These are phyloP conservation scores for Rostrohypoxylon terebratum DNA, from an alignment of 495 filamentous ascomycete genomes.

Conservation along the genomic window DNA sequence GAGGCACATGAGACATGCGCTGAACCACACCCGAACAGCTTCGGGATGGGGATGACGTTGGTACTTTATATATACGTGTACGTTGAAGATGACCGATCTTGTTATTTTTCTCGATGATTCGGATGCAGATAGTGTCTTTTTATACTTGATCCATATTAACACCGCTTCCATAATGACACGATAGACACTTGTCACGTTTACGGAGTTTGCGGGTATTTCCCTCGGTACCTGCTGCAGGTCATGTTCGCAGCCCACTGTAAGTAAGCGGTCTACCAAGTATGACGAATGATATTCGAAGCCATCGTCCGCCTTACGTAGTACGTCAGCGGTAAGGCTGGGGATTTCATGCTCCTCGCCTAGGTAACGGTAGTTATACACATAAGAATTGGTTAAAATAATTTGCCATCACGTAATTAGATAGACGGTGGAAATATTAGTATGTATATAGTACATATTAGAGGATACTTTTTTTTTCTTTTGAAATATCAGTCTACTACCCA, in stretches of 20 bases:
- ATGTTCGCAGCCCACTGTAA: conserved; percentile 2
- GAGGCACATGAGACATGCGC: conserved; percentile 9
- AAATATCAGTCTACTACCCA: too few relatives aligned
- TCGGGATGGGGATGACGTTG: not conserved
- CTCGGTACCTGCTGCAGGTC: conserved; percentile 2
- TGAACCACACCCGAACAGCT: not conserved
- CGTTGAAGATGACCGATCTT: not conserved
- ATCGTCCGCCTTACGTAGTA: not conserved
- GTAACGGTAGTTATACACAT: not conserved
- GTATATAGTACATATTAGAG: not conserved
- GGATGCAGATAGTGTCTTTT: not conserved
- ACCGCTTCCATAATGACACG: not conserved
- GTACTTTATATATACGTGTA: not conserved
- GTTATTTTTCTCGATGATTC: not conserved
- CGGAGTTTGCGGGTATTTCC: not conserved
- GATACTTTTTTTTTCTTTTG: not conserved
- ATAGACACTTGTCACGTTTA: not conserved
- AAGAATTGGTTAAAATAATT: not conserved
- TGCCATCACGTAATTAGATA: not conserved
- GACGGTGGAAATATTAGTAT: not conserved
- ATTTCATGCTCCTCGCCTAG: not conserved
- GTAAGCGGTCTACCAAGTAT: not conserved
- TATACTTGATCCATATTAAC: not conserved
- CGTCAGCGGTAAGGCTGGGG: conserved; percentile 4
- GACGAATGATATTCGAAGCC: not conserved